phyloP scores from a whole-genome alignment of 768 basidiomycete species.

The Lyophyllum semitale region DNA sequence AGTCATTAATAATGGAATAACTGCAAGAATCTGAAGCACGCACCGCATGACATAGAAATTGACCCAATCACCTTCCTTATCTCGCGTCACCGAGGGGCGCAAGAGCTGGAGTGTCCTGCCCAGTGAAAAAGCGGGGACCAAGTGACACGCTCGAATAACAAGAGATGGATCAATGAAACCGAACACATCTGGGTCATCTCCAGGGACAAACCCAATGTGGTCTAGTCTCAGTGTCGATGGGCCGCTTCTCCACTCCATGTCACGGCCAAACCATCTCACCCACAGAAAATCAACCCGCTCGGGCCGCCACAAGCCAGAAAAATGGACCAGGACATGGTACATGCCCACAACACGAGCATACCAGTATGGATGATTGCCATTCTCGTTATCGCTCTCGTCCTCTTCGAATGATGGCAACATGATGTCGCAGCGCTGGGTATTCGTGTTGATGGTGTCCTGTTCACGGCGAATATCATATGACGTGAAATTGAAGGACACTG shows the following conservation, averaged over 20 bases:
- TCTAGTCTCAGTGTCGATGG: slow-evolving; percentile 10
- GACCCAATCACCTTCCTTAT: slow-evolving; percentile 20
- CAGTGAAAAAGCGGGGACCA: slow-evolving; percentile 32
- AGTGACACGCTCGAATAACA: slow-evolving; percentile 32
- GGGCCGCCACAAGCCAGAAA: background rate
- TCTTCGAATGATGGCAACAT: slow-evolving; percentile 28
- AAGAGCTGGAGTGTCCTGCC: slow-evolving; percentile 22
- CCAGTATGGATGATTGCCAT: slow-evolving; percentile 27
- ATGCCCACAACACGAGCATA: slow-evolving; percentile 33
- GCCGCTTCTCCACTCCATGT: slow-evolving; percentile 13
- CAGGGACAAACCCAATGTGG: slow-evolving; percentile 25
- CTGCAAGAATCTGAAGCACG: slow-evolving; percentile 11
- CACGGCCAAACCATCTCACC: slow-evolving; percentile 24
- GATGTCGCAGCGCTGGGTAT: slow-evolving; percentile 30
- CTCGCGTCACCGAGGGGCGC: slow-evolving; percentile 13
- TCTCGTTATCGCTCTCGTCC: background rate
- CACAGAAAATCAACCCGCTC: slow-evolving; percentile 27
- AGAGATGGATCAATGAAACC: slow-evolving; percentile 35
- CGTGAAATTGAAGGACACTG: slow-evolving; percentile 36
- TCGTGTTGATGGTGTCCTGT: slow-evolving; percentile 40
- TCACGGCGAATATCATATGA: slow-evolving; percentile 40
- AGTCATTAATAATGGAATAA: background rate
- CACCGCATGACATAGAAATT: slow-evolving; percentile 39
- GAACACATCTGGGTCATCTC: slow-evolving; percentile 25
- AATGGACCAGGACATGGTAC: slow-evolving; percentile 28